These are phyloP conservation scores for Athelia sp. DNA, from an alignment of 1,284 basidiomycete species.

Conservation along the genomic window DNA sequence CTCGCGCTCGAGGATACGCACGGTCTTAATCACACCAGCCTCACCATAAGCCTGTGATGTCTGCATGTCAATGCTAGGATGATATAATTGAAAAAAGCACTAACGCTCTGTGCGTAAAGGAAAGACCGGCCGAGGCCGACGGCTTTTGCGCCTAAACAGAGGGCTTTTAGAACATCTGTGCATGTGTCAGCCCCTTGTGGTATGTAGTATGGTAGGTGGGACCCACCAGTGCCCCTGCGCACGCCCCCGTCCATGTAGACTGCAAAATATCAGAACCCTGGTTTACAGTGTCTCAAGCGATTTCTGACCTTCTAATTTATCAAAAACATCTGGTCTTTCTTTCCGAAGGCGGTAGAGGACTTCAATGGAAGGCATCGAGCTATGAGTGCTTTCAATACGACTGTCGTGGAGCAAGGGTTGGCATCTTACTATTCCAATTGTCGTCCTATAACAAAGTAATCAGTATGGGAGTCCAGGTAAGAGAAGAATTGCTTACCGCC, in stretches of 20 bases:
- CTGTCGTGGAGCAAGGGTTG: neutral
- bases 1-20: conserved; percentile 75
- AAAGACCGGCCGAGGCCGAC: conserved; percentile 89
- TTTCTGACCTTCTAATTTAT: conserved; percentile 56
- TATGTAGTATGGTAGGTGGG: conserved; percentile 1
- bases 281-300: neutral
- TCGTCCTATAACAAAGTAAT: conserved; percentile 42
- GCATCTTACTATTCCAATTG: conserved; percentile 72
- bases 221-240: conserved; percentile 71
- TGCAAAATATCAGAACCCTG: conserved; percentile 14
- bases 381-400: conserved; percentile 15
- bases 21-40: conserved; percentile 73
- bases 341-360: conserved; percentile 71
- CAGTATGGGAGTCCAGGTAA: conserved; percentile 6
- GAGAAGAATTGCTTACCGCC: conserved; percentile 57
- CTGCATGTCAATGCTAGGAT: conserved; percentile 3
- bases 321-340: conserved; percentile 73
- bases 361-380: conserved; percentile 70
- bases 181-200: neutral
- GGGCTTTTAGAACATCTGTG: conserved; percentile 81
- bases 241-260: conserved; percentile 92
- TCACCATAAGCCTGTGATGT: conserved; percentile 70
- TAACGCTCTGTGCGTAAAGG: conserved; percentile 85
- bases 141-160: conserved; percentile 86
- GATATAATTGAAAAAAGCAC: conserved; percentile 16